phyloP scores from a whole-genome alignment of 306 rosid genomes.

The Trichosanthes truncata region DNA sequence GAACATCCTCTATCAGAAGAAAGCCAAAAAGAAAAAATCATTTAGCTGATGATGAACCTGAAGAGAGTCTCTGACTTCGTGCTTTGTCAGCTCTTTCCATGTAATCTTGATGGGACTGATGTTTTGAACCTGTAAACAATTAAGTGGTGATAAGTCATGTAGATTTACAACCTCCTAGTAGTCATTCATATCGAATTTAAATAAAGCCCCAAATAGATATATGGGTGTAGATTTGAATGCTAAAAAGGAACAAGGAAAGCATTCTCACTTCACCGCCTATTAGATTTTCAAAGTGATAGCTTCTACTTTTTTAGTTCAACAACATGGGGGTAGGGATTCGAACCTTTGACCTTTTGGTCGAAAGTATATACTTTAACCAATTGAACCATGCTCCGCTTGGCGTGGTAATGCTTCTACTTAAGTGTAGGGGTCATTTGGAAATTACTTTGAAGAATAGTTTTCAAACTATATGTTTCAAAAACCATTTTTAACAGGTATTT shows the following conservation, averaged over 20 bases:
- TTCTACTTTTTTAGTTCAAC: too few relatives aligned
- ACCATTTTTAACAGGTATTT: neutral
- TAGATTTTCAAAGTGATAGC: neutral
- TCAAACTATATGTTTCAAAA: neutral
- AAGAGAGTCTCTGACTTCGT: constrained; percentile 82
- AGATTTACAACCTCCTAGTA: neutral
- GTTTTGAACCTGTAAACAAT: constrained; percentile 53
- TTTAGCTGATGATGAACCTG: constrained; percentile 53
- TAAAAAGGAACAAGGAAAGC: neutral
- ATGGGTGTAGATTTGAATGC: neutral
- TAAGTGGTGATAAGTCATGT: constrained; percentile 2
- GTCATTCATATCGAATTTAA: neutral
- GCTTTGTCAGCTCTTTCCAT: constrained; percentile 90
- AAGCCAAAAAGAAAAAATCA: constrained; percentile 25
- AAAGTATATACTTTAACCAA: neutral
- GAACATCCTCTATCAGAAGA: constrained; percentile 12
- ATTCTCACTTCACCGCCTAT: neutral
- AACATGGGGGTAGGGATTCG: neutral
- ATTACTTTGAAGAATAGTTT: neutral
- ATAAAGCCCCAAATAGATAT: neutral
- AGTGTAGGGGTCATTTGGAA: neutral
- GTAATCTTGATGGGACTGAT: constrained; percentile 93
- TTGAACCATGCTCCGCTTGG: neutral
- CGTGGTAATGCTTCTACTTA: neutral
- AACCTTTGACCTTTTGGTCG: neutral